phyloP scores from a whole-genome alignment of 768 basidiomycete species.

The Pulveroboletus sp. region DNA sequence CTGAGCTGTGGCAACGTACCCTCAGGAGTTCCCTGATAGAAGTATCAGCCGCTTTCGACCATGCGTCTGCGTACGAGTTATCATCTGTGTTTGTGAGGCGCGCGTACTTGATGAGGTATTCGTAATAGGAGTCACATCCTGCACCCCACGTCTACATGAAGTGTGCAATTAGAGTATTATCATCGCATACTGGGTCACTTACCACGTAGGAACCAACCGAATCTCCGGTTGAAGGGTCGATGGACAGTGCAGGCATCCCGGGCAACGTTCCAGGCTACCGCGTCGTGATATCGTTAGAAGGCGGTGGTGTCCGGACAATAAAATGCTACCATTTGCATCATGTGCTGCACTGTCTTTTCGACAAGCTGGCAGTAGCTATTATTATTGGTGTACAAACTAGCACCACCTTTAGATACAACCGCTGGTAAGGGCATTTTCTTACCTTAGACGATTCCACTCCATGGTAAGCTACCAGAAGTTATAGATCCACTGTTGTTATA shows the following conservation, averaged over 20 bases:
- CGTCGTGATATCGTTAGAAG: neutral
- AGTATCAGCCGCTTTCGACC: slow-evolving; percentile 69
- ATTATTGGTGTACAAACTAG: slow-evolving; percentile 51
- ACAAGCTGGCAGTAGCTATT: slow-evolving; percentile 56
- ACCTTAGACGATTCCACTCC: slow-evolving; percentile 57
- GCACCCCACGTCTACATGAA: slow-evolving; percentile 58
- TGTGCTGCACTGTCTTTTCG: slow-evolving; percentile 48
- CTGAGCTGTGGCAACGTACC: slow-evolving; percentile 32
- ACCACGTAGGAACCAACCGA: slow-evolving; percentile 60
- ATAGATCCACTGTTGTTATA: neutral
- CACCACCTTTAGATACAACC: neutral
- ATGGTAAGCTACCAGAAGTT: slow-evolving; percentile 43
- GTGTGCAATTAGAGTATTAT: neutral
- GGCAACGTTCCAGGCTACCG: slow-evolving; percentile 21
- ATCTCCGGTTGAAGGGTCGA: slow-evolving; percentile 53
- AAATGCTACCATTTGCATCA: slow-evolving; percentile 41
- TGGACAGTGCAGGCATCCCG: slow-evolving; percentile 57
- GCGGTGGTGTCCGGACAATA: neutral
- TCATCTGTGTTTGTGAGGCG: slow-evolving; percentile 67
- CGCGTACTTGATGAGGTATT: slow-evolving; percentile 71
- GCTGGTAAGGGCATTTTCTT: neutral
- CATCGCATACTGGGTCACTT: slow-evolving; percentile 13
- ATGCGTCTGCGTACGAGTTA: slow-evolving; percentile 60
- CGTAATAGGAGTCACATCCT: slow-evolving; percentile 74
- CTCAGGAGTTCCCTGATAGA: slow-evolving; percentile 60